Evolutionary conservation across 345 rosid species (phyloP), one percentile per base, ranked within the genome.

Genomic region (Erucastrum elatum): DNA sequence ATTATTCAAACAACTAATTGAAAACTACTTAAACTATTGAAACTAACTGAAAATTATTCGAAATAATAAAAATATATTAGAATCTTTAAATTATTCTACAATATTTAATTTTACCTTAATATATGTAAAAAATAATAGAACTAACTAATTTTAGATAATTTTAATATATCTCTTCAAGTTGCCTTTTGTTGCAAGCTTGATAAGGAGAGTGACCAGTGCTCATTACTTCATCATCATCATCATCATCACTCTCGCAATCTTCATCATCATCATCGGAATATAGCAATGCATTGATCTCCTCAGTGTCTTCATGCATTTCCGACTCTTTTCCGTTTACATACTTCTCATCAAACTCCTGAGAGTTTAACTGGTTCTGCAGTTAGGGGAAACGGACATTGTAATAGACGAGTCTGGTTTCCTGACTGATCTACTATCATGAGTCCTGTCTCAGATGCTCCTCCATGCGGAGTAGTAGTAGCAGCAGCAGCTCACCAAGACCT

Each of bases 251-350:
- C 49, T 77, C 76, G 16, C 82, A 85, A 66, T 82, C 87, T 66
- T 21, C 21, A 21, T 21, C 21, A 21, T 83, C 77, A 15, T 80
- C 94, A 79, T 91, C 97, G 0, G 99, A 95, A 82, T 91, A 93
- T 49, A 95, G 91, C 13, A 95, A 81, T 5, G 99, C 99, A 80
- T 95, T 89, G 66, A 95, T 77, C 85, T 95, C 99, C 30, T 93
- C 99, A 11, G 97, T 91, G 88, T 95, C 97, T 81, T 95, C 98
- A 56, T 87, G 98, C 97, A 90, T 87, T 80, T 95, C 98, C 17
- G 86, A 85, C 49, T 82, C 89, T 77, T 84, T 85, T 37, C 66
- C 87, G 67, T 72, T 49, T 33, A 71, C 35, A 56, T 66, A 75
- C 68, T 80, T 84, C 77, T 83, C 87, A 35, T 84, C 85, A 61